phyloP scores from a whole-genome alignment of 169 alveolate genomes.

The Babesia divergens region DNA sequence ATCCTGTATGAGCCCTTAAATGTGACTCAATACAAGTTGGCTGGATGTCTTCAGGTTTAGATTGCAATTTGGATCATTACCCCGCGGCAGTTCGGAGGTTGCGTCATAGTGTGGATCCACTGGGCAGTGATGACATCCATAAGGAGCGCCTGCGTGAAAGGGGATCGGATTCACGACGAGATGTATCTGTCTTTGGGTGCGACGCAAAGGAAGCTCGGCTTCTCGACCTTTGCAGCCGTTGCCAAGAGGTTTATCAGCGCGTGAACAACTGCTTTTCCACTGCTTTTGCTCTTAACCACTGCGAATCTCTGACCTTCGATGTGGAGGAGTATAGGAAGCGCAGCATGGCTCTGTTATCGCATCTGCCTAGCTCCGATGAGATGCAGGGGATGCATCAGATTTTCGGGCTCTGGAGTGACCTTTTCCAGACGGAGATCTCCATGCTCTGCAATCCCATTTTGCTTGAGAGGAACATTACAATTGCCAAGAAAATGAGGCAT shows the following conservation, averaged over 20 bases:
- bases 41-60: no score
- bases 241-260: slow-evolving; percentile 4
- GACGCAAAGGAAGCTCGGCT: not conserved
- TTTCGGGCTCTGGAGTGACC: slow-evolving; percentile 57
- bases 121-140: no score
- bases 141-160: no score
- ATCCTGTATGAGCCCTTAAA: no score
- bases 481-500: slow-evolving; percentile 39
- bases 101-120: no score
- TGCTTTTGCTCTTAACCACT: not conserved
- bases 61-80: no score
- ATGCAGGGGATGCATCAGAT: slow-evolving; percentile 46
- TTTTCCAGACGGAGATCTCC: slow-evolving; percentile 39
- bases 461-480: slow-evolving; percentile 35
- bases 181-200: not conserved
- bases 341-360: slow-evolving; percentile 12
- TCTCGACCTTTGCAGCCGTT: slow-evolving; percentile 11
- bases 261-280: slow-evolving; percentile 15
- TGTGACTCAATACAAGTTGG: no score
- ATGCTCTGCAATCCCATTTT: slow-evolving; percentile 31
- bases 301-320: slow-evolving; percentile 16
- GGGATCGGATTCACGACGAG: no score
- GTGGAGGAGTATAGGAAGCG: slow-evolving; percentile 23
- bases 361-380: slow-evolving; percentile 48
- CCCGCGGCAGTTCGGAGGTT: no score